A percentile compares a stretch with the other conserved stretches of the same genome.
These are phyloP conservation scores for Nymphaea colorata DNA, from an alignment of 164 flowering plant genomes.

Conservation along the genomic window DNA sequence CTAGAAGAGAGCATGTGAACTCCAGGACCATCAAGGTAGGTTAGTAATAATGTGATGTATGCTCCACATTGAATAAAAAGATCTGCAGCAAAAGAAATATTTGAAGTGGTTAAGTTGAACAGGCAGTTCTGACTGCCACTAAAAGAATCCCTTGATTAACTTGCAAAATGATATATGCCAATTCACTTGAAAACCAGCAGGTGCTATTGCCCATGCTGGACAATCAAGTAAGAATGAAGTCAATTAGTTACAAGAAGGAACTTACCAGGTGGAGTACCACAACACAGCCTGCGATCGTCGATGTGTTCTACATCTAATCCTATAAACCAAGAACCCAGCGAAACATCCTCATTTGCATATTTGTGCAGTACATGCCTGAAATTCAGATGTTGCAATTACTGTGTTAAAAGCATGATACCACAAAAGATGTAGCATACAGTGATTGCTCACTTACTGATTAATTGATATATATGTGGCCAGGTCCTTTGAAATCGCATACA, in stretches of 20 bases:
- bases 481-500: constrained; percentile 83
- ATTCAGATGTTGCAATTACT: constrained; percentile 1
- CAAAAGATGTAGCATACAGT: neutral
- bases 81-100: too few relatives aligned
- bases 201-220: neutral
- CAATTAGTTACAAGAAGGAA: too few relatives aligned
- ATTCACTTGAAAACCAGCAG: too few relatives aligned
- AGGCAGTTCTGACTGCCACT: too few relatives aligned
- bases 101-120: too few relatives aligned
- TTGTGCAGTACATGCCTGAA: constrained; percentile 80
- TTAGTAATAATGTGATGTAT: too few relatives aligned
- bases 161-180: too few relatives aligned
- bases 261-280: constrained; percentile 91
- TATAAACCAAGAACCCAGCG: constrained; percentile 91
- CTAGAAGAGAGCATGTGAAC: too few relatives aligned
- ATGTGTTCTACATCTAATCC: constrained; percentile 91
- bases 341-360: constrained; percentile 90
- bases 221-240: neutral
- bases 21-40: too few relatives aligned
- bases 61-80: too few relatives aligned
- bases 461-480: constrained; percentile 74
- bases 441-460: constrained; percentile 52
- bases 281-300: constrained; percentile 82
- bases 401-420: neutral
- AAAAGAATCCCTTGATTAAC: too few relatives aligned